These are phyloP conservation scores for Coleophoma cylindrospora DNA, from an alignment of 2,329 filamentous ascomycete species.

Conservation along the genomic window DNA sequence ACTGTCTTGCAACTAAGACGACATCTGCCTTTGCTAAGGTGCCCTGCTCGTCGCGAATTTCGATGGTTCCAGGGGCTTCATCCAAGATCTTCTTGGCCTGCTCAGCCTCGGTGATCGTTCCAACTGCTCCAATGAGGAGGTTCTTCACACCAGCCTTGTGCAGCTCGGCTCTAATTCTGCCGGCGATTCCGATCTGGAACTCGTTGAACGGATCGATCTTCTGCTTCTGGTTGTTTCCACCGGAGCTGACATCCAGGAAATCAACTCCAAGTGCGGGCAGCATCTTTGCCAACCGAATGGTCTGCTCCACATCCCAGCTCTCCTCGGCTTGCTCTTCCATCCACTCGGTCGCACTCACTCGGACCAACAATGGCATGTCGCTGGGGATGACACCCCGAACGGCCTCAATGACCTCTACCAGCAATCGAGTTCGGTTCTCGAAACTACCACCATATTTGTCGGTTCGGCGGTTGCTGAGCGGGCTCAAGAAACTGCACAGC, in stretches of 20 bases:
- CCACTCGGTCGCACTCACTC: conserved; percentile 57
- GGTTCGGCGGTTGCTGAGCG: conserved; percentile 51
- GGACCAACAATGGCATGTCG: conserved; percentile 48
- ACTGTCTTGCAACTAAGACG: conserved; percentile 69
- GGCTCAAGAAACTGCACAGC: conserved; percentile 56
- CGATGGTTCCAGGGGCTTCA: conserved; percentile 33
- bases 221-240: conserved; percentile 61
- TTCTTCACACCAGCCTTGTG: conserved; percentile 38
- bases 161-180: conserved; percentile 64
- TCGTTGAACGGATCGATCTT: conserved; percentile 53
- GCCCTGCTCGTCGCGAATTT: conserved; percentile 33
- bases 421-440: conserved; percentile 54
- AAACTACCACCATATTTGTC: conserved; percentile 60
- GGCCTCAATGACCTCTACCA: conserved; percentile 45
- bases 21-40: conserved; percentile 50
- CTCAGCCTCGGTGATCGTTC: conserved; percentile 64
- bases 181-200: conserved; percentile 73
- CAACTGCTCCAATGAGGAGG: conserved; percentile 67
- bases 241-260: conserved; percentile 75
- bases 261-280: conserved; percentile 74
- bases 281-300: conserved; percentile 59
- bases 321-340: conserved; percentile 34
- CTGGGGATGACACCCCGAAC: conserved; percentile 45
- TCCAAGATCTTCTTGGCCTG: conserved; percentile 58
- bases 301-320: conserved; percentile 18